Conservation (phyloP, 2,329 filamentous ascomycete species). For the Colletotrichum shisoi region DNA sequence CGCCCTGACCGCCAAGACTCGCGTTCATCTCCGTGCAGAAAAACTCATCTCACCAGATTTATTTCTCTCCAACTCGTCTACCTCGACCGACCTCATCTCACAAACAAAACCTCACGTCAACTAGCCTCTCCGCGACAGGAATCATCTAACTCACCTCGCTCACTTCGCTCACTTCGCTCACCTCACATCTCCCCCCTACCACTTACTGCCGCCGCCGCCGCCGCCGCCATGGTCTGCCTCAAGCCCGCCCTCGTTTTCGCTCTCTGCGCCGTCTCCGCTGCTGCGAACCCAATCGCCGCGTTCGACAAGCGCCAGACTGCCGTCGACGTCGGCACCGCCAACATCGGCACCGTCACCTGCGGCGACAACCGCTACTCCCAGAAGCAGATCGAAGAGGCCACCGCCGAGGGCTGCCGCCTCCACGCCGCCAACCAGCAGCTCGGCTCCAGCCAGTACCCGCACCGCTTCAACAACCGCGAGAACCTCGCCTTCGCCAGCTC, state of each 20-base stretch:
- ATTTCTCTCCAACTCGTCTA: background rate
- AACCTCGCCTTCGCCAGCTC: constrained; percentile 48
- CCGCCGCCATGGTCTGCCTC: constrained; percentile 32
- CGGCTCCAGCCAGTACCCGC: constrained; percentile 47
- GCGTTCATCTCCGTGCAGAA: background rate
- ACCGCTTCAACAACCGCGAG: constrained; percentile 52
- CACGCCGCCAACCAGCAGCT: constrained; percentile 23
- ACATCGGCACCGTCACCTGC: constrained; percentile 25
- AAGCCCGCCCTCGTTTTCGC: constrained; percentile 23
- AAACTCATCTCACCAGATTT: background rate
- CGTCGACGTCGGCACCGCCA: constrained; percentile 2
- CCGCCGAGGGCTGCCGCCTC: constrained; percentile 39
- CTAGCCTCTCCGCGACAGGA: too few species aligned
- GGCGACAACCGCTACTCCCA: constrained; percentile 30
- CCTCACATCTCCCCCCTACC: background rate
- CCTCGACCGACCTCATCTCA: too few species aligned
- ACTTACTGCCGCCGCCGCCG: background rate
- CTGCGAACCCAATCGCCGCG: constrained; percentile 14
- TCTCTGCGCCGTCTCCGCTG: constrained; percentile 14
- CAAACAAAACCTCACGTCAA: too few species aligned
- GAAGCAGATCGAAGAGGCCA: constrained; percentile 35
- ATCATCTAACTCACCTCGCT: background rate
- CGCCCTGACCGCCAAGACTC: background rate
- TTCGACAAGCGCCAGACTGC: constrained; percentile 30
- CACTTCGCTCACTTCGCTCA: background rate